A percentile compares a stretch with the other conserved stretches of the same genome.
These are phyloP conservation scores for Tolypocladium paradoxum DNA, from an alignment of 2,329 filamentous ascomycete genomes.

Conservation along the genomic window DNA sequence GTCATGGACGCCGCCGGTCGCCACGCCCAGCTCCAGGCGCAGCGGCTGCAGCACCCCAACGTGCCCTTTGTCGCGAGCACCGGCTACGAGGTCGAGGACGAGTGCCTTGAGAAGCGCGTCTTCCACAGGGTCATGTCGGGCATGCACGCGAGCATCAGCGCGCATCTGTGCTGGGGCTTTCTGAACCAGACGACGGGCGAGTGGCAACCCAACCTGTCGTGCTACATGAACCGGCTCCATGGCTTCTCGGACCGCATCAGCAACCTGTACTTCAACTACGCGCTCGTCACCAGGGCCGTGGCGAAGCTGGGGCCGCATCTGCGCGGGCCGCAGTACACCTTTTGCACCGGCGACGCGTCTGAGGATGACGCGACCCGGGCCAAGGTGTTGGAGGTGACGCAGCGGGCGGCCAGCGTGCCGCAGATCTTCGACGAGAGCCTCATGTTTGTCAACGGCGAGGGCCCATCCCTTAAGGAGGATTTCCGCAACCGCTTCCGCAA, in stretches of 20 bases:
- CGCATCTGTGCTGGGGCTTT: conserved; percentile 92
- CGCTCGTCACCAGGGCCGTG: conserved; percentile 81
- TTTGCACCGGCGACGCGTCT: conserved; percentile 74
- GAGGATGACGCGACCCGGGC: conserved; percentile 72
- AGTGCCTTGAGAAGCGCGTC: conserved; percentile 96
- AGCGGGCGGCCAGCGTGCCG: conserved; percentile 55
- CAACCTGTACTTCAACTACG: conserved; percentile 99
- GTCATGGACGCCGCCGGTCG: conserved; percentile 49
- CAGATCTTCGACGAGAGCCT: conserved; percentile 88
- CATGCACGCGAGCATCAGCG: conserved; percentile 96
- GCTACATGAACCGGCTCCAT: conserved; percentile 82
- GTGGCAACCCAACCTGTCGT: conserved; percentile 84
- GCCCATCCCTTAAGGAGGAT: conserved; percentile 80
- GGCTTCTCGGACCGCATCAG: conserved; percentile 80
- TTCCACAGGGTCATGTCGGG: conserved; percentile 93
- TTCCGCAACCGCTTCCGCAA: conserved; percentile 97
- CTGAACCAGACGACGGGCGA: conserved; percentile 88
- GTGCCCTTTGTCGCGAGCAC: conserved; percentile 51
- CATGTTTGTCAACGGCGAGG: conserved; percentile 80
- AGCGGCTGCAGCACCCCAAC: conserved; percentile 32
- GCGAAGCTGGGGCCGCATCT: conserved; percentile 82
- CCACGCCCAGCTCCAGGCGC: conserved; percentile 50
- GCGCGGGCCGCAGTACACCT: conserved; percentile 60
- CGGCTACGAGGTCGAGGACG: conserved; percentile 69
- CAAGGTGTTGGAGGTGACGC: conserved; percentile 69